Evolutionary conservation across 768 basidiomycete species (phyloP), one percentile per base, ranked within the genome.

Genomic region (Suillus subalutaceus): DNA sequence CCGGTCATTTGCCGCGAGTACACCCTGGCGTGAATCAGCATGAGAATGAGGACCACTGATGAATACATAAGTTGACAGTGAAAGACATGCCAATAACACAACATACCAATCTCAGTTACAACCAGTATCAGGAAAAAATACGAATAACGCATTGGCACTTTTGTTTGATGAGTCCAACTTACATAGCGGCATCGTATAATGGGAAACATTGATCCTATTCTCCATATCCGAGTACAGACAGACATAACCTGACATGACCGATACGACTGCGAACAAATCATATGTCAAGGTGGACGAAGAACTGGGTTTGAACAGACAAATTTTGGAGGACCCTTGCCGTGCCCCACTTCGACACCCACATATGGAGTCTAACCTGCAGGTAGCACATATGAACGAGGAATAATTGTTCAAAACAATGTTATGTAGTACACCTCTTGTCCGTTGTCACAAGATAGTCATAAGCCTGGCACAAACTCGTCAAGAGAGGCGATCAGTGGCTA

Each of bases 321-420:
- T 43, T 26, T 26, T 26, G 26, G 41, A 65, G 58, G 4, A 38
- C 23, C 44, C 60, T 44, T 50, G 44, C 44, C 12, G 18, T 18
- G 43, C 64, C 38, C 64, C 58, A 65, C 32, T 62, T 60, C 20
- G 38, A 44, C 12, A 59, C 64, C 60, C 59, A 46, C 40, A 65
- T 43, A 38, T 26, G 26, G 2, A 65, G 41, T 35, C n/a, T 59
- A 23, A 65, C 43, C 64, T 65, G 38, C 41, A 53, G 5, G 26
- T 26, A 26, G 26, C 26, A 26, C 26, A 26, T 26, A 16, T 63
- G 41, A 32, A 62, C 16, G 23, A 46, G 35, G 59, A 26, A 26
- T 26, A 26, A 26, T 26, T 26, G 26, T 26, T 26, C 26, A 26
- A 26, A 26, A 26, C 26, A 26, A 26, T 26, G 1, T 26, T 26